A percentile compares a stretch with the other conserved stretches of the same genome.
Conservation (phyloP, 2,329 filamentous ascomycete species). For the Curvularia spicifera region DNA sequence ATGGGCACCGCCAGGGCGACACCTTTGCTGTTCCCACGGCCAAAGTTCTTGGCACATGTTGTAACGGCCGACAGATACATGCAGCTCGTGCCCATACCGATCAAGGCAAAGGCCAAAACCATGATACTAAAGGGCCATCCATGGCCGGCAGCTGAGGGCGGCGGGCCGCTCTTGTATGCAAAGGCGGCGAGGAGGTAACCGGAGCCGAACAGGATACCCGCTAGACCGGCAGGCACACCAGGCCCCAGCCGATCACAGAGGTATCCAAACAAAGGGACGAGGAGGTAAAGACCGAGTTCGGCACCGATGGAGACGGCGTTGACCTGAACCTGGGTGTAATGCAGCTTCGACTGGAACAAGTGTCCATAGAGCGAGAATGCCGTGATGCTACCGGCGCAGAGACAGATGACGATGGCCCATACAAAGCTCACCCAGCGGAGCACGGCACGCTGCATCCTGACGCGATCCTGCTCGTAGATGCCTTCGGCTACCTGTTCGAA, state of each 20-base stretch:
- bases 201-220: constrained; percentile 74
- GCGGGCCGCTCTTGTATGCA: constrained; percentile 70
- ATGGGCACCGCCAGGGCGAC: constrained; percentile 90
- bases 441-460: constrained; percentile 60
- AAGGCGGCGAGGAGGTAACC: constrained; percentile 86
- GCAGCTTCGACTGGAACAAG: constrained; percentile 82
- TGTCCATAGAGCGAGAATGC: constrained; percentile 94
- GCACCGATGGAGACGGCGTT: constrained; percentile 88
- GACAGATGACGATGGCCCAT: constrained; percentile 67
- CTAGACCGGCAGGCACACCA: constrained; percentile 73
- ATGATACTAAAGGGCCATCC: constrained; percentile 81
- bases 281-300: constrained; percentile 87
- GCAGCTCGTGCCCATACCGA: constrained; percentile 82
- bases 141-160: constrained; percentile 57
- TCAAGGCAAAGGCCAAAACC: constrained; percentile 80
- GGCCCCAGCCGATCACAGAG: constrained; percentile 89
- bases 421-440: constrained; percentile 63
- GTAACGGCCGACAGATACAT: constrained; percentile 94
- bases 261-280: constrained; percentile 88
- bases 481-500: constrained; percentile 67
- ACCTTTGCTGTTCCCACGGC: constrained; percentile 83
- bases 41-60: constrained; percentile 98
- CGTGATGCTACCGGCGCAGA: constrained; percentile 90
- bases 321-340: constrained; percentile 90
- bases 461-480: constrained; percentile 64